Percentiles rank a stretch among this genome's conserved stretches.
phyloP scores from a whole-genome alignment of 805 yeast species.

The Pichia scutulata region DNA sequence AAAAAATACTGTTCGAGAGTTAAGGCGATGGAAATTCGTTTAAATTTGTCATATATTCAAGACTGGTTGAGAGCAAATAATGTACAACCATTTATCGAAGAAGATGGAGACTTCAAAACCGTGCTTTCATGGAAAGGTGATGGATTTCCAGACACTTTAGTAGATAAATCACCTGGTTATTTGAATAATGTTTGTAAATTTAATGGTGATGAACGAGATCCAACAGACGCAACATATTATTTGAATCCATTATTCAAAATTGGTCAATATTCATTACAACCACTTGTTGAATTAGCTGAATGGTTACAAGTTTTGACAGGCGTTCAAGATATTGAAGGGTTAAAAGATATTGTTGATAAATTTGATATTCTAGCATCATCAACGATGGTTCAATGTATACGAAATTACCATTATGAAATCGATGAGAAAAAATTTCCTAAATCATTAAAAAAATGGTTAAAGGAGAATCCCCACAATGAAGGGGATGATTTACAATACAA shows the following conservation, averaged over 20 bases:
- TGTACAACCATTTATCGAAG: constrained; percentile 34
- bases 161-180: constrained; percentile 14
- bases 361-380: constrained; percentile 54
- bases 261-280: constrained; percentile 59
- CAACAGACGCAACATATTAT: constrained; percentile 47
- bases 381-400: constrained; percentile 64
- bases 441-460: constrained; percentile 37
- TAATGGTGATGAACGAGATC: constrained; percentile 27
- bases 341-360: constrained; percentile 44
- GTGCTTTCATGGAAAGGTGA: constrained; percentile 12
- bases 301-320: constrained; percentile 85
- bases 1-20: constrained; percentile 71
- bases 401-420: constrained; percentile 77
- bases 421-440: constrained; percentile 64
- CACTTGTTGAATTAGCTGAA: constrained; percentile 73
- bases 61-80: constrained; percentile 85
- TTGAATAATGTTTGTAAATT: constrained; percentile 27
- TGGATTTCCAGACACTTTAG: constrained; percentile 28
- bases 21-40: constrained; percentile 81
- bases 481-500: constrained; percentile 12
- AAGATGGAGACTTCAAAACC: constrained; percentile 19
- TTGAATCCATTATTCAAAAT: constrained; percentile 59
- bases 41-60: constrained; percentile 79
- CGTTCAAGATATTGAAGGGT: constrained; percentile 44
- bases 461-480: constrained; percentile 19